Evolutionary conservation across 2,329 filamentous ascomycete genomes (phyloP), one percentile per base, ranked within the genome.

Genomic region (Fusarium sp.): DNA sequence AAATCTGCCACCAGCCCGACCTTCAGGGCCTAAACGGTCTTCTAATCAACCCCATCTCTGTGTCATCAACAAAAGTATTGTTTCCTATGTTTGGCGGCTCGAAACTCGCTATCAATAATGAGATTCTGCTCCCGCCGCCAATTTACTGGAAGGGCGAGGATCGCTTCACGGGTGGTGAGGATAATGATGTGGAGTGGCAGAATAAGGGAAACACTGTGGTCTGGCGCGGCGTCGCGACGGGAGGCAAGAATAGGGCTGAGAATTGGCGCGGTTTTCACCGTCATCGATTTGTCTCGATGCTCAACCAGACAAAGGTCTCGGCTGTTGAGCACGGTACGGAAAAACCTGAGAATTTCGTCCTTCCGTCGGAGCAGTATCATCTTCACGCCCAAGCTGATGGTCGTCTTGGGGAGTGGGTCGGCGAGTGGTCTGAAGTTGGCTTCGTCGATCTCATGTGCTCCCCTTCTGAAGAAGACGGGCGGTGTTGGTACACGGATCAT

Each of bases 221-320:
- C 56, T 93, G 91, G 91, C 89, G 91, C 38, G 91, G 91, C 39
- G 90, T 92, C 14, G 91, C 90, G 4, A 92, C 91, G 3, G 91
- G 91, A 6, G 91, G 91, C 3, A 82, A 82, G 44, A 90, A 92
- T 73, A 83, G 85, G 73, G 77, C 85, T 79, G 75, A 86, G 34
- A 94, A 91, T 75, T 95, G 93, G 93, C 88, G 85, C 17, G 88
- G 90, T 1, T 94, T 94, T 77, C 92, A 95, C 72, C 89, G 93
- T 8, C 93, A 94, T 78, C 91, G 93, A 5, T 93, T 95, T 78
- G 87, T 94, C 5, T 86, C 90, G 51, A 92, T 94, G 90, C 88
- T 91, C 77, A 94, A 95, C 75, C 88, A 85, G 17, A 92, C 91
- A 13, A 87, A 85, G 64, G 84, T 93, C 8, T 77, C 78, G 11